A percentile compares a stretch with the other conserved stretches of the same genome.
Evolutionary conservation across 306 rosid species (phyloP).

Genomic region (Crotalaria pallida): DNA sequence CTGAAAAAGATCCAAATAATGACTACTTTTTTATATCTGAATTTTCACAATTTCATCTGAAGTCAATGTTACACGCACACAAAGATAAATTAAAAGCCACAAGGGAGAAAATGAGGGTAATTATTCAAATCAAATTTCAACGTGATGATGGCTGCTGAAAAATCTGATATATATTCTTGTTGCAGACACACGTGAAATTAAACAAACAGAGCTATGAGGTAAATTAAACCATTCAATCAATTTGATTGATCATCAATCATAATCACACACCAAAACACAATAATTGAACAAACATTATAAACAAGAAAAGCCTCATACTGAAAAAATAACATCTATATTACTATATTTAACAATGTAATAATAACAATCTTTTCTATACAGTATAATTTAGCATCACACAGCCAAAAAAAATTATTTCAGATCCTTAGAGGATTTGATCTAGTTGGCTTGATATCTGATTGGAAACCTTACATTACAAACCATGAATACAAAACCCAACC

Average conservation of each 20-base stretch:
- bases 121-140: not conserved
- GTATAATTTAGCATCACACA: not conserved
- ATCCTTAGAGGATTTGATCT: constrained; percentile 9
- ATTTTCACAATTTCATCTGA: not conserved
- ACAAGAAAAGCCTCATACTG: not conserved
- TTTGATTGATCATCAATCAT: constrained; percentile 2
- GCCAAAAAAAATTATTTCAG: not conserved
- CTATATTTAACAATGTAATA: not conserved
- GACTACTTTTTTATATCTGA: not conserved
- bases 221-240: not conserved
- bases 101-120: not conserved
- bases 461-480: constrained; percentile 1
- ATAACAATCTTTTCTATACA: constrained; percentile 20
- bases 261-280: not conserved
- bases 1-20: constrained; percentile 6
- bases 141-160: not conserved
- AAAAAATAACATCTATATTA: not conserved
- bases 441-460: constrained; percentile 13
- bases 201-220: not conserved
- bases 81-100: not conserved
- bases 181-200: not conserved
- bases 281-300: not conserved
- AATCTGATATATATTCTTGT: not conserved
- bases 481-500: constrained; percentile 18
- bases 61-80: not conserved